Percentiles rank a stretch among this genome's conserved stretches.
Evolutionary conservation across 1,284 basidiomycete genomes (phyloP).

Genomic region (Paramarasmius palmivorus): DNA sequence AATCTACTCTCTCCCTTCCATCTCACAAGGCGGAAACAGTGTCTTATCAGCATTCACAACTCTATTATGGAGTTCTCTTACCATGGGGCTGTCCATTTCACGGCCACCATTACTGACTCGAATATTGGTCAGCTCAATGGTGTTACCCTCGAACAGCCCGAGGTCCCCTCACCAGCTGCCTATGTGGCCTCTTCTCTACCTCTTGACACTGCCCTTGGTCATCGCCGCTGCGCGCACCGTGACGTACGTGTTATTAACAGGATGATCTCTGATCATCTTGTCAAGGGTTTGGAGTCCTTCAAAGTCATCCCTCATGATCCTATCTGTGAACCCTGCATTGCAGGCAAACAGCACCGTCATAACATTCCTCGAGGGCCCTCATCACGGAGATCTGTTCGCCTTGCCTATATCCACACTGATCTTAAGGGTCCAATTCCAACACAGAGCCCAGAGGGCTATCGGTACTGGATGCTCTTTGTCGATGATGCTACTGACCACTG

Average conservation of each 20-base stretch:
- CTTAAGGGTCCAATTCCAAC: constrained; percentile 31
- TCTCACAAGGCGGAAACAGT: constrained; percentile 15
- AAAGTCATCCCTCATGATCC: constrained; percentile 15
- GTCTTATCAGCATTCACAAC: constrained; percentile 17
- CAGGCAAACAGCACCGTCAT: constrained; percentile 27
- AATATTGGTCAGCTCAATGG: constrained; percentile 13
- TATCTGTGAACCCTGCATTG: constrained; percentile 30
- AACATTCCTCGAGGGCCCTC: constrained; percentile 18
- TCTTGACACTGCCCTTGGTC: constrained; percentile 24
- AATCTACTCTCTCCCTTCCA: constrained; percentile 32
- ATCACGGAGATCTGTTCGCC: constrained; percentile 7
- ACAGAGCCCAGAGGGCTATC: constrained; percentile 23
- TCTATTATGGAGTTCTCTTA: constrained; percentile 10
- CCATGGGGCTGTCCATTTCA: constrained; percentile 12
- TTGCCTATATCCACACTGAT: constrained; percentile 35
- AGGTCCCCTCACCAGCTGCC: background rate
- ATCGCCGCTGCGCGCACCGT: constrained; percentile 25
- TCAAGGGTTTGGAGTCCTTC: constrained; percentile 1
- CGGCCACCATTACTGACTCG: constrained; percentile 14
- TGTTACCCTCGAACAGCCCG: background rate
- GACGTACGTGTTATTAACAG: background rate
- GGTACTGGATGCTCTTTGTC: constrained; percentile 36
- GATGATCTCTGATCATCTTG: constrained; percentile 2
- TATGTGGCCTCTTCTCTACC: constrained; percentile 11
- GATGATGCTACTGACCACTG: constrained; percentile 27